Base-by-base conservation (phyloP, 768 basidiomycete species). In the Paxillus involutus region DNA sequence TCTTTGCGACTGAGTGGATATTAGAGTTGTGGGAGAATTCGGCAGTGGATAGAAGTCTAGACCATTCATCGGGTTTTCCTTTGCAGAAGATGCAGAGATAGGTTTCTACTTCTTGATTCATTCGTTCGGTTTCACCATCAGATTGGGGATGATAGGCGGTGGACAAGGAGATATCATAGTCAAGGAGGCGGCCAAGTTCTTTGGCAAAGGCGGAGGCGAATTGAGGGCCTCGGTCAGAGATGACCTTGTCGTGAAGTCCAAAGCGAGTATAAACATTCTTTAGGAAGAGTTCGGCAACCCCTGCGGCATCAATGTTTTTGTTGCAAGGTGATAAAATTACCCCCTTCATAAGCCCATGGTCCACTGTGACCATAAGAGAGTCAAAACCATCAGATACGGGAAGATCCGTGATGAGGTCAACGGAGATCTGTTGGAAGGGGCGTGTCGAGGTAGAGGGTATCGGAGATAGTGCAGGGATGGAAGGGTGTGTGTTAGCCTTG, bases 401-500 rank as follows among this genome's bases (percentile, higher is more conserved):
- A 7, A 48, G 47, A 5, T 48, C 21, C 3, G 35, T 37, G 10
- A 48, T 37, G 1, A 48, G 47, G 4, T 48, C 17, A 11, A 48
- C 17, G 12, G 47, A 48, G 10, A 48, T 1, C 6, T 56, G 37
- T 21, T 13, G n/a, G 16, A 53, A 44, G 21, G 36, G n/a, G 36
- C 0, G 10, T 8, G 33, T 33, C 1, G 9, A 10, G 3, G 19
- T 8, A 0, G 44, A n/a, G 5, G 29, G 3, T 5, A 42, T 52
- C 0, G 36, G 43, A n/a, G 29, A 0, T 0, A 29, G 14, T 29
- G 39, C 13, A 12, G 6, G 16, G 2, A 13, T n/a, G 2, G 13
- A 6, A 0, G 44, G 44, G 7, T 52, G 51, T 0, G 44, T 52
- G 17, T 52, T 4, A 17, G 51, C 0, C 29, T 63, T 65, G 8